These are phyloP conservation scores for Lignosus rhinocerotis DNA, from an alignment of 1,284 basidiomycete species.

Conservation along the genomic window DNA sequence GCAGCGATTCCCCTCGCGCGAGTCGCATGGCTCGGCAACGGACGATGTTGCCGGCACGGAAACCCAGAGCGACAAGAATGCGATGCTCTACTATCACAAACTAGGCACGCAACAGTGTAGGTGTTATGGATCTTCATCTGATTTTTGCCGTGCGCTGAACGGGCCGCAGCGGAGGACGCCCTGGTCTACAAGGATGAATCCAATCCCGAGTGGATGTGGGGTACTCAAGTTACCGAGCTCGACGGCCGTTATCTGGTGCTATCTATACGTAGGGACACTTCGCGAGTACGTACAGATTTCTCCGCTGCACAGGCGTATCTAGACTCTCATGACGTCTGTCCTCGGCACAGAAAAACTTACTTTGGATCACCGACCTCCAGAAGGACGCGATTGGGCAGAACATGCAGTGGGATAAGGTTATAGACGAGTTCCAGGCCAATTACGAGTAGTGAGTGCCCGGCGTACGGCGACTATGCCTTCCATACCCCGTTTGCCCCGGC, in stretches of 20 bases:
- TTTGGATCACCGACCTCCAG: constrained; percentile 72
- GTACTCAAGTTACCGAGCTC: constrained; percentile 50
- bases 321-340: background rate
- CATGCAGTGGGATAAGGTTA: constrained; percentile 70
- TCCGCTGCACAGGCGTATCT: background rate
- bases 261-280: constrained; percentile 59
- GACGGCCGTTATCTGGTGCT: constrained; percentile 69
- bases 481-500: background rate
- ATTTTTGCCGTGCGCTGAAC: constrained; percentile 1
- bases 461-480: constrained; percentile 2
- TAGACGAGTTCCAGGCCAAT: constrained; percentile 63
- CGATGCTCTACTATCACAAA: constrained; percentile 75
- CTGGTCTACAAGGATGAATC: constrained; percentile 63
- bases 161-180: constrained; percentile 59
- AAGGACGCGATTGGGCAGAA: constrained; percentile 58
- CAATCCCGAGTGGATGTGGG: constrained; percentile 72
- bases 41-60: constrained; percentile 63
- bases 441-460: constrained; percentile 55
- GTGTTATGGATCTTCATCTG: constrained; percentile 18
- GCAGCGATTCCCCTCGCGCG: constrained; percentile 59
- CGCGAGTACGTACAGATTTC: constrained; percentile 45
- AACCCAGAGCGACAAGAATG: constrained; percentile 65
- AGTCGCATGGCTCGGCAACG: constrained; percentile 48
- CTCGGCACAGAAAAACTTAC: constrained; percentile 60
- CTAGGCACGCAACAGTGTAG: constrained; percentile 70